Percentiles rank a stretch among this genome's conserved stretches.
phyloP scores from a whole-genome alignment of 345 rosid species.

The Moricandia moricandioides region DNA sequence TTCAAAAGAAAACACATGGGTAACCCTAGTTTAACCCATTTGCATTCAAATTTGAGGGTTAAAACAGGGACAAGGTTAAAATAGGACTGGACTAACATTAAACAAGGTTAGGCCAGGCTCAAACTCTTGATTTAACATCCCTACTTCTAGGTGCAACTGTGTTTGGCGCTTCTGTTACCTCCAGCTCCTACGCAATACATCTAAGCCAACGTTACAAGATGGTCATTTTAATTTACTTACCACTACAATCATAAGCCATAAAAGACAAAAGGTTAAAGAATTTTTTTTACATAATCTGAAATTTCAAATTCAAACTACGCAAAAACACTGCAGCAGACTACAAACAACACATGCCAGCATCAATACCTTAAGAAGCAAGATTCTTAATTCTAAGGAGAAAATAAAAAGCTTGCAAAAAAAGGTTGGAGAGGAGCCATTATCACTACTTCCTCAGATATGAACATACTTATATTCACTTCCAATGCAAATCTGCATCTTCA shows the following conservation, averaged over 20 bases:
- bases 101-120: too few species aligned
- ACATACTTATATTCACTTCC: not conserved
- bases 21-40: too few species aligned
- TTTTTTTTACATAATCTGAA: too few species aligned
- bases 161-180: not conserved
- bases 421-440: not conserved
- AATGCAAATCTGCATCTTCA: slow-evolving; percentile 20
- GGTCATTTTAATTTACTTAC: too few species aligned
- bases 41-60: too few species aligned
- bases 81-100: too few species aligned
- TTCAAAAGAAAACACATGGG: too few species aligned
- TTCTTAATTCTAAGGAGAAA: too few species aligned
- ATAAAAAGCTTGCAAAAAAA: too few species aligned
- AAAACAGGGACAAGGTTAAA: too few species aligned
- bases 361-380: too few species aligned
- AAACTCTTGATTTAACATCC: not conserved
- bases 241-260: not conserved
- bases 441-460: not conserved
- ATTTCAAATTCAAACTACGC: too few species aligned
- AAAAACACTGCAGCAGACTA: not conserved
- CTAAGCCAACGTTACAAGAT: not conserved
- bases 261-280: not conserved
- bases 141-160: not conserved
- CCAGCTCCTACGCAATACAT: not conserved
- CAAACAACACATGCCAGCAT: not conserved